Evolutionary conservation across 129 eudicot species (phyloP).

Genomic region (Flaveria robusta): DNA sequence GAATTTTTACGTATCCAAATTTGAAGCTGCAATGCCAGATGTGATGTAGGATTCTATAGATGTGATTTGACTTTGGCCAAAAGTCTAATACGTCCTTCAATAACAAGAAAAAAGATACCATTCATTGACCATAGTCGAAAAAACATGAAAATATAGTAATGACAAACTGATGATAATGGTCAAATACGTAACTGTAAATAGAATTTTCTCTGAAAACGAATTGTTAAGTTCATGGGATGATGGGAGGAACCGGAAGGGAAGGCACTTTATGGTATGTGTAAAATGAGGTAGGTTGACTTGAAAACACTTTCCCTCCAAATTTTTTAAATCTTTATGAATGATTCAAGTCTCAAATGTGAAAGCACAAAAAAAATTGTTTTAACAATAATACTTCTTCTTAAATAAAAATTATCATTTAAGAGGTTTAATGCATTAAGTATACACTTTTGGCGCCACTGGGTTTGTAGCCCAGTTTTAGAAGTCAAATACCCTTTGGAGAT

Average conservation of each 20-base stretch:
- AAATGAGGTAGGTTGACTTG: neutral
- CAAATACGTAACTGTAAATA: neutral
- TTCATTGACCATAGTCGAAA: neutral
- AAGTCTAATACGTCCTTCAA: constrained; percentile 13
- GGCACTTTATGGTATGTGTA: neutral
- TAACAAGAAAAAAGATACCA: neutral
- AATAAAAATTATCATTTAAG: neutral
- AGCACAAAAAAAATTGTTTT: neutral
- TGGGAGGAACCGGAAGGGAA: neutral
- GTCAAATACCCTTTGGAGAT: too few relatives aligned
- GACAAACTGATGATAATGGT: neutral
- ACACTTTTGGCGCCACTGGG: neutral
- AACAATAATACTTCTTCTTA: neutral
- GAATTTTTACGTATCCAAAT: neutral
- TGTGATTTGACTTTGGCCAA: neutral
- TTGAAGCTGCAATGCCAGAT: neutral
- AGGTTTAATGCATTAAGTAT: neutral
- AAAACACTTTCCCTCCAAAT: neutral
- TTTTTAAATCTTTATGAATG: neutral
- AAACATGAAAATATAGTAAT: neutral
- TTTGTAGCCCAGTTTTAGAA: too few relatives aligned
- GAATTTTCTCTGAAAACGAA: too few relatives aligned
- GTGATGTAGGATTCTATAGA: neutral
- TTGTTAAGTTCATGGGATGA: neutral
- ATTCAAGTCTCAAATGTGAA: neutral